Base-by-base conservation (phyloP, 805 yeast genomes). In the Nakazawaea wyomingensis region DNA sequence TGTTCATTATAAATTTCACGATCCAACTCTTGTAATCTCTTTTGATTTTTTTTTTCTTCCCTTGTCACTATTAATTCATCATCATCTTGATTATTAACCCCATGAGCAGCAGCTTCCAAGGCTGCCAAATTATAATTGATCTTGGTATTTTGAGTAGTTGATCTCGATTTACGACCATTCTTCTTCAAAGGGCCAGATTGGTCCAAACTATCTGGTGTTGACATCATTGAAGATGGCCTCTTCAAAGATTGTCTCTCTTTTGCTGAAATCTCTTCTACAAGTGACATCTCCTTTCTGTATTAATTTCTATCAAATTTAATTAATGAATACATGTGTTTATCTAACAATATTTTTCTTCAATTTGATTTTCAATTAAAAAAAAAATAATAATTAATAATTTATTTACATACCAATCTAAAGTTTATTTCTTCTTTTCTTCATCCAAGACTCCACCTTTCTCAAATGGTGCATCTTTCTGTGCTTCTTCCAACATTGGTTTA, bases 401-500 rank as follows among this genome's bases (percentile, higher is more conserved):
- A 21, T 13, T 30, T 13, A 8, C 8, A 24, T 24, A 24, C 27
- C 27, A 24, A 9, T 24, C 16, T 6, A 24, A 27, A 4, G 24
- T 16, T 7, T 11, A 17, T 18, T 18, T 17, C 24, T 28, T 38
- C 28, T 40, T 31, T 3, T 35, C 34, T 20, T 50, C 50, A 27
- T 48, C 46, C 10, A 67, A 63, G 14, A 63, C 60, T 1, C 87
- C 88, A 6, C 84, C 87, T 30, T 75, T 72, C 50, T 80, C 86
- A 54, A 89, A 89, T 1, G 96, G 96, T 21, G 91, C 91, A 51
- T 89, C 96, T 48, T 83, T 81, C 51, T 95, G 74, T 0, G 96
- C 96, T 49, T 88, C 90, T 50, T 88, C 95, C 43, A 89, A 67
- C 76, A 85, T 83, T 4, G 88, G 83, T 56, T 83, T 76, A 54